Conservation (phyloP, 2,329 filamentous ascomycete genomes). For the Rhytidhysteron rufulum region DNA sequence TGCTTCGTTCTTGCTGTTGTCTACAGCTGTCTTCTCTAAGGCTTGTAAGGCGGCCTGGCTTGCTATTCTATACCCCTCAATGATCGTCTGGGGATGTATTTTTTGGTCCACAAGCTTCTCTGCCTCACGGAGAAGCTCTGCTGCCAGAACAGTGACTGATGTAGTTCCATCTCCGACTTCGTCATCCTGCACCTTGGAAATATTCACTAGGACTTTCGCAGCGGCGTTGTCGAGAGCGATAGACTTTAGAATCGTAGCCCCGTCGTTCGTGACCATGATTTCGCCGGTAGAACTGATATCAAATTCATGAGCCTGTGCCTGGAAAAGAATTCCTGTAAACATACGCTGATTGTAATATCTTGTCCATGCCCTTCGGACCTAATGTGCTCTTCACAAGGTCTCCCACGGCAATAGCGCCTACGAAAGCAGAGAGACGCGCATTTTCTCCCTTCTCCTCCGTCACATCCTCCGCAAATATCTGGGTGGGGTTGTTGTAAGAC, state of each 20-base stretch:
- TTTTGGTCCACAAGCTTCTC: slow-evolving; percentile 97
- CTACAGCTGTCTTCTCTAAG: slow-evolving; percentile 77
- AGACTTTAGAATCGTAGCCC: slow-evolving; percentile 95
- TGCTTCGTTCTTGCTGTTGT: slow-evolving; percentile 79
- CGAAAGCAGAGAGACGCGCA: slow-evolving; percentile 96
- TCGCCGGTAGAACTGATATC: slow-evolving; percentile 77
- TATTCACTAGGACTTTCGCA: slow-evolving; percentile 97
- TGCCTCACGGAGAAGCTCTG: slow-evolving; percentile 90
- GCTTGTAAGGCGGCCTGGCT: slow-evolving; percentile 82
- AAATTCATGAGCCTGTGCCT: slow-evolving; percentile 17
- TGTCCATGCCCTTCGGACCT: slow-evolving; percentile 98
- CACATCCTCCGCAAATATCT: slow-evolving; percentile 97
- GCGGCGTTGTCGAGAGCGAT: slow-evolving; percentile 98
- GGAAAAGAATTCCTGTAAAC: slow-evolving; percentile 31
- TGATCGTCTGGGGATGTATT: slow-evolving; percentile 99
- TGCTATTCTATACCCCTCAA: slow-evolving; percentile 97
- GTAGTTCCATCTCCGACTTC: slow-evolving; percentile 98
- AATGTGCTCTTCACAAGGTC: slow-evolving; percentile 97
- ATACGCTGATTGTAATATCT: slow-evolving; percentile 92
- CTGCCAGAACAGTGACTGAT: slow-evolving; percentile 92
- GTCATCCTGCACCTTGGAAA: slow-evolving; percentile 98
- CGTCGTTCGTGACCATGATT: slow-evolving; percentile 98
- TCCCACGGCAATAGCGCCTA: slow-evolving; percentile 95
- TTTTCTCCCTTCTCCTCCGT: slow-evolving; percentile 99
- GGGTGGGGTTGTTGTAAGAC: slow-evolving; percentile 69